Base-by-base conservation (phyloP, 1,284 basidiomycete species). In the Heliocybe sulcata region DNA sequence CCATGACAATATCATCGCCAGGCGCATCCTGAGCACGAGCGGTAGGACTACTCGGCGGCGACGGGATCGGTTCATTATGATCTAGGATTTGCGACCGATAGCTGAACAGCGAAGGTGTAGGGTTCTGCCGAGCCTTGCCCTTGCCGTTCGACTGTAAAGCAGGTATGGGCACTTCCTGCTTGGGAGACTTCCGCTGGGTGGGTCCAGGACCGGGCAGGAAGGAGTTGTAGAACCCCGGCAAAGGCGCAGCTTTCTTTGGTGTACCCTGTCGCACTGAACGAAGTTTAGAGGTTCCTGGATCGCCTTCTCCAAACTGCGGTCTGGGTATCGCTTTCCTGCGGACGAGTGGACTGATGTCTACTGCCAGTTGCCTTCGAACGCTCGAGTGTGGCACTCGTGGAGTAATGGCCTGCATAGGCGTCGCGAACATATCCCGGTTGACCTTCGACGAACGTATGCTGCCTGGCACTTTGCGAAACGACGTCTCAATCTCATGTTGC, bases 401-500 rank as follows among this genome's bases (percentile, higher is more conserved):
- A 53, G 63, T 29, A 19, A 74, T 68, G 6, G 70, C 59, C 8
- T 67, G 64, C 20, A 75, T 60, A 20, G 76, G 73, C 1, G 73
- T 74, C 4, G 69, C 16, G 12, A 22, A 22, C 4, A 49, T 26
- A 12, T 49, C 47, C 6, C 47, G 22, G 25, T 49, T 49, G 8
- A 65, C 63, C 56, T 68, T 75, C 60, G 71, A 79, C 25, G 72
- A 60, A 16, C 74, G 75, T 16, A 68, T 65, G 12, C 80, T 73
- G 57, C 65, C 63, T 20, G 76, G 69, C 2, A 74, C 69, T 62
- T 76, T 84, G n/a, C 81, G 78, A 27, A 69, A 62, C 11, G 80
- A 73, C 4, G 78, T 77, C 59, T 89, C 86, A 23, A 84, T 57
- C 65, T 90, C 88, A 59, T 87, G 85, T 77, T 86, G 84, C 84